Evolutionary conservation across 2,329 filamentous ascomycete genomes (phyloP).

Genomic region (Ceratocystis eucalypticola): DNA sequence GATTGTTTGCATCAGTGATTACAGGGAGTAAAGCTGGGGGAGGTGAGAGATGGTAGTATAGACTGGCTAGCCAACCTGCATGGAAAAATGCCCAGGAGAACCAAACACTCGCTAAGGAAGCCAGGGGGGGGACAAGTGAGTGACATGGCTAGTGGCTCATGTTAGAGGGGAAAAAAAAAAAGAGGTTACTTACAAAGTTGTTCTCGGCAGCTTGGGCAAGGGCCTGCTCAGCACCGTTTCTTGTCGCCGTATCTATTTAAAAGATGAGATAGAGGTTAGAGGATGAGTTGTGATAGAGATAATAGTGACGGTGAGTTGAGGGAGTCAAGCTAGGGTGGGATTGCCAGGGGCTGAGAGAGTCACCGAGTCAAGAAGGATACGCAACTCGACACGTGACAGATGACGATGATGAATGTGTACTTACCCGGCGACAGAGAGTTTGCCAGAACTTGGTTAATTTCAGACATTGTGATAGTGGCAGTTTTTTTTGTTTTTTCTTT

Average conservation of each 20-base stretch:
- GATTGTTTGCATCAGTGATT: background rate
- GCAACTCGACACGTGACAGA: slow-evolving; percentile 16
- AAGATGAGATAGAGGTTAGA: slow-evolving; percentile 11
- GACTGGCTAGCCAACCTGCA: background rate
- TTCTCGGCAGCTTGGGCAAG: slow-evolving; percentile 82
- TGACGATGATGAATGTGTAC: slow-evolving; percentile 26
- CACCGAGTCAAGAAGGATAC: background rate
- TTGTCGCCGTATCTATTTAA: slow-evolving; percentile 59
- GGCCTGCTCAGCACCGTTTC: slow-evolving; percentile 86
- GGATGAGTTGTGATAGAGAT: background rate
- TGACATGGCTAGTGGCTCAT: background rate
- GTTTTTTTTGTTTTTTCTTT: slow-evolving; percentile 23
- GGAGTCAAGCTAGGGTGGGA: background rate
- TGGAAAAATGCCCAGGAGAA: background rate
- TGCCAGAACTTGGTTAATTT: slow-evolving; percentile 95
- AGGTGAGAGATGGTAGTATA: background rate
- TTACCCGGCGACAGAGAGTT: slow-evolving; percentile 91
- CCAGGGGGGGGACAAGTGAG: slow-evolving; percentile 7
- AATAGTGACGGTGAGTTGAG: background rate
- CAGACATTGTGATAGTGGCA: slow-evolving; percentile 56
- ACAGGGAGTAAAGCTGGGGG: background rate
- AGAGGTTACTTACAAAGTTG: slow-evolving; percentile 63
- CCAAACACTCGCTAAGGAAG: background rate
- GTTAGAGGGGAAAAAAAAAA: slow-evolving; percentile 18
- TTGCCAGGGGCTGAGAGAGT: background rate